Conservation (phyloP, 2,329 filamentous ascomycete genomes). For the Scopulariopsis brevicaulis region DNA sequence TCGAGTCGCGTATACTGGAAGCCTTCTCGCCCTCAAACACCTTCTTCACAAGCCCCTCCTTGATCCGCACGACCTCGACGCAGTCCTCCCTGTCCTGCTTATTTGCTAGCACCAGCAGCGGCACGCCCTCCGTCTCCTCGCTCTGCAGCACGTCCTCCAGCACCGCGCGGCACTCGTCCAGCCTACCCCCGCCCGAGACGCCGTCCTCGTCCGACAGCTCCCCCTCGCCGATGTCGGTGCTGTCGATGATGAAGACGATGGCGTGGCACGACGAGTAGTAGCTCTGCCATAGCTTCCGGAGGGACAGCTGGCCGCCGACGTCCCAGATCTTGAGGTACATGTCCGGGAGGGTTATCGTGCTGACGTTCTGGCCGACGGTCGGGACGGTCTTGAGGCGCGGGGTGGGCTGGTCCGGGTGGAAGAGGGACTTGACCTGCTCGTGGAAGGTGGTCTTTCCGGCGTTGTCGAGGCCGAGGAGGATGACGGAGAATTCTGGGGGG, state of each 20-base stretch:
- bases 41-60: conserved; percentile 89
- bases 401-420: conserved; percentile 49
- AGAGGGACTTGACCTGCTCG: conserved; percentile 88
- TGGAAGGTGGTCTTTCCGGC: conserved; percentile 97
- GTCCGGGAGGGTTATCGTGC: conserved; percentile 78
- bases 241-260: conserved; percentile 96
- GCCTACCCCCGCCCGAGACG: conserved; percentile 38
- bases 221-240: conserved; percentile 82
- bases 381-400: conserved; percentile 80
- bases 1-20: conserved; percentile 72
- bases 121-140: conserved; percentile 81
- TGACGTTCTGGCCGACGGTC: conserved; percentile 94
- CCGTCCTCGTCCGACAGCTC: conserved; percentile 31
- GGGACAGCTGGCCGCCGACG: conserved; percentile 81
- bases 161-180: conserved; percentile 83
- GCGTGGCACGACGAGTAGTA: conserved; percentile 93
- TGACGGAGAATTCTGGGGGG: conserved; percentile 78
- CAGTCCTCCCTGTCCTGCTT: conserved; percentile 98
- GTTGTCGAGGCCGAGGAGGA: conserved; percentile 94
- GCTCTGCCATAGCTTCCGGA: conserved; percentile 87
- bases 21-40: conserved; percentile 94
- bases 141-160: conserved; percentile 84
- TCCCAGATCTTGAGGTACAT: conserved; percentile 99
- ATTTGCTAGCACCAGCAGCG: conserved; percentile 84
- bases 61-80: conserved; percentile 93